Base-by-base conservation (phyloP, 2,329 filamentous ascomycete species). In the Penicillium concentricum region DNA sequence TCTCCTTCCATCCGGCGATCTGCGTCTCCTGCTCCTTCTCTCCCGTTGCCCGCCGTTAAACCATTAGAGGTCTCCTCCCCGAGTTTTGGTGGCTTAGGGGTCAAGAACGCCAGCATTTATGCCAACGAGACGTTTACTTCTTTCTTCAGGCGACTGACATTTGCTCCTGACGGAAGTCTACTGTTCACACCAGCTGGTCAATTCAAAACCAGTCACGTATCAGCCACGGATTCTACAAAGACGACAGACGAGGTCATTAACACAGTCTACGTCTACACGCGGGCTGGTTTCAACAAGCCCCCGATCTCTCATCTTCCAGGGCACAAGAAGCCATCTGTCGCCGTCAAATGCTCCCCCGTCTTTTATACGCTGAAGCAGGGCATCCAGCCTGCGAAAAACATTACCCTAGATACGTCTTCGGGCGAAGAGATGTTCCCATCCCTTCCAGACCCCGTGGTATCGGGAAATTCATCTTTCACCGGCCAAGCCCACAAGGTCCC, bases 281-380 rank as follows among this genome's bases (percentile, higher is more conserved):
- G 94, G 66, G 94, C 92, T 30, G 94, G 94, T 24, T 91, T 99
- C 69, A 97, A 97, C 77, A 97, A 95, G 72, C 92, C 94, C 1
- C 94, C 94, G 2, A 89, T 97, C 56, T 92, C 93, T 7, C 94
- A 97, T 75, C 82, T 99, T 7, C 94, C 94, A 0, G 94, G 94
- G 2, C 93, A 97, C 76, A 99, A 97, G 80, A 99, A 99, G 74
- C 94, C 94, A 0, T 97, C 94, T 0, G 91, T 99, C 12, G 94
- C 92, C 1, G 91, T 99, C 58, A 91, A 91, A 69, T 99, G 94
- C 72, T 99, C 93, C 15, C 94, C 94, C 0, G 77, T 96, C 24
- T 87, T 90, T 65, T 99, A 97, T 75, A 91, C 87, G 0, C 79
- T 95, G 22, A 86, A 94, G 39, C 85, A 89, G 67, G 77, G 81